Base-by-base conservation (phyloP, 177 flowering plant genomes). In the Telopea speciosissima region DNA sequence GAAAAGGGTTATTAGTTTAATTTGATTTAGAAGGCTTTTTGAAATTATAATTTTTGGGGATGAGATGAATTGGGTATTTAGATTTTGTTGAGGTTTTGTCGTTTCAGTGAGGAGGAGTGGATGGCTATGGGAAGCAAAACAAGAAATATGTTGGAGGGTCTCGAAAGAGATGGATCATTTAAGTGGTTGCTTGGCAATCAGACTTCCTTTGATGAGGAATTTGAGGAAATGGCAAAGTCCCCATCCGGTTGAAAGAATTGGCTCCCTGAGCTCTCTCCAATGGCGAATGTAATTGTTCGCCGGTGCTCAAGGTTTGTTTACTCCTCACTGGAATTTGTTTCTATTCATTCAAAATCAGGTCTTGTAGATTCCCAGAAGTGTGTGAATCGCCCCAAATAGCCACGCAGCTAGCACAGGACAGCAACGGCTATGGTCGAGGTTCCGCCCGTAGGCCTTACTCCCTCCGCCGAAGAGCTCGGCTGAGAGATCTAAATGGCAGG, bases 361-460 rank as follows among this genome's bases (percentile, higher is more conserved):
- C 5, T 17, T 61, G 17, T 24, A 24, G 66, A 65, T 36, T 66
- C n/a, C n/a, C n/a, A n/a, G n/a, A n/a, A n/a, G n/a, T n/a, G n/a
- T n/a, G n/a, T n/a, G n/a, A n/a, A n/a, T n/a, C n/a, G n/a, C n/a
- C n/a, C n/a, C n/a, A 85, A 88, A 95, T 65, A 95, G 90, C 99
- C 99, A 95, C 1, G 98, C 99, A 0, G 97, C 99, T 10, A 95
- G 85, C 0, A 95, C 99, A 0, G 99, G 99, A 66, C 99, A 95
- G 86, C 99, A 95, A 0, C 96, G 87, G 88, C 95, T 88, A 19
- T 96, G 80, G 81, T 95, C 99, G 9, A 95, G 96, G 84, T 78
- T 81, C 7, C 72, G 74, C 12, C 89, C 89, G 77, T 98, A 92
- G 0, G 99, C 99, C 24, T 84, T 85, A 42, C 76, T 76, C 16